Conservation (phyloP, 2,329 filamentous ascomycete genomes). For the Hypoxylon sp. region DNA sequence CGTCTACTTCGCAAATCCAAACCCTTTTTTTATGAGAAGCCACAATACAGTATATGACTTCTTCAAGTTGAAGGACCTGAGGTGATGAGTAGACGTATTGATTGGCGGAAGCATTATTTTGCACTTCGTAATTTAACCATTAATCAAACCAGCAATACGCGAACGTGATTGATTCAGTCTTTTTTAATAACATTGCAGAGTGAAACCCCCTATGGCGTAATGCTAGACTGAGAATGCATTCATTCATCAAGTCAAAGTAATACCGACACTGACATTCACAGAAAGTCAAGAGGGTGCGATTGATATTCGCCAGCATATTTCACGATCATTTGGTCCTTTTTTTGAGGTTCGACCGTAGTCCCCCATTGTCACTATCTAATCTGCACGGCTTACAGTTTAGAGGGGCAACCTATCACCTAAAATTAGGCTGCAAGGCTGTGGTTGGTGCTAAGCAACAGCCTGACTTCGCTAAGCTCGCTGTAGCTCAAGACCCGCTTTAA, state of each 20-base stretch:
- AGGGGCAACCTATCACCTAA: neutral
- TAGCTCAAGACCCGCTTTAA: neutral
- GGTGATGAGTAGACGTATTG: neutral
- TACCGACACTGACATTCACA: no score
- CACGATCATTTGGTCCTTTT: neutral
- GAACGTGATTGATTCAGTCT: neutral
- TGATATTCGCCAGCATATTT: neutral
- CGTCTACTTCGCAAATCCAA: no score
- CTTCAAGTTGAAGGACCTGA: no score
- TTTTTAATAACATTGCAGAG: no score
- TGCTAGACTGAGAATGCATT: no score
- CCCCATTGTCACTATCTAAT: neutral
- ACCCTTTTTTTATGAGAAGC: slow-evolving; percentile 5
- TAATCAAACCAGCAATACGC: neutral
- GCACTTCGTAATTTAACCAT: neutral
- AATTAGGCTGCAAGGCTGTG: no score
- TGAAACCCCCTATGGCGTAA: no score
- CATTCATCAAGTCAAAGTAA: no score
- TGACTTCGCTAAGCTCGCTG: no score
- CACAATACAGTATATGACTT: no score
- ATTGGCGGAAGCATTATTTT: neutral
- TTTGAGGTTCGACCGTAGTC: neutral
- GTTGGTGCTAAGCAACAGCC: neutral
- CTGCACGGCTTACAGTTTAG: neutral
- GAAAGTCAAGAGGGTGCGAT: neutral